Conservation (phyloP, 495 filamentous ascomycete genomes). For the Tetracladium marchalianum region DNA sequence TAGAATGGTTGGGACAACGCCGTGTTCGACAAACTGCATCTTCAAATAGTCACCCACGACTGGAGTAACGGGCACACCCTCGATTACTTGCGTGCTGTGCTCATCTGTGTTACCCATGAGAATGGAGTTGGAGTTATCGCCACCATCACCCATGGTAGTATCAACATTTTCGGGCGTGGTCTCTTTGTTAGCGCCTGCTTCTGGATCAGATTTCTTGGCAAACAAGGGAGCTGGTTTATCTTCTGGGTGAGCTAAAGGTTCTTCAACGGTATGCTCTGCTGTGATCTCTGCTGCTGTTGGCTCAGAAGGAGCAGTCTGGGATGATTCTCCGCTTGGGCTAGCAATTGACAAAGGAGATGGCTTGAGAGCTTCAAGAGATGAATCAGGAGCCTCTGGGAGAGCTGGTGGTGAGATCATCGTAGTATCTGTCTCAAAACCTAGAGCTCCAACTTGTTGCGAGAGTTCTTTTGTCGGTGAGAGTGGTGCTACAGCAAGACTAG, state of each 20-base stretch:
- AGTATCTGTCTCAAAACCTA: conserved; percentile 13
- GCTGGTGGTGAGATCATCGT: conserved; percentile 13
- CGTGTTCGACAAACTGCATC: conserved; percentile 90
- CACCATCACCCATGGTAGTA: conserved; percentile 20
- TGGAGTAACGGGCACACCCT: conserved; percentile 40
- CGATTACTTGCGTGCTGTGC: conserved; percentile 11
- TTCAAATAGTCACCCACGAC: conserved; percentile 98
- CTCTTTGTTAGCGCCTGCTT: background rate
- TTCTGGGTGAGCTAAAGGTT: conserved; percentile 46
- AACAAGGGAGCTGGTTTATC: conserved; percentile 65
- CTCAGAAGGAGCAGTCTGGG: background rate
- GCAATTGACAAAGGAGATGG: background rate
- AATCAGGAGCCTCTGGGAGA: background rate
- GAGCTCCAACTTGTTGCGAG: conserved; percentile 10
- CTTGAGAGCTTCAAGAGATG: background rate
- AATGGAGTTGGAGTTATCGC: conserved; percentile 17
- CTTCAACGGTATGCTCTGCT: conserved; percentile 2
- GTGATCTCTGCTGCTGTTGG: background rate
- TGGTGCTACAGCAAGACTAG: conserved; percentile 36
- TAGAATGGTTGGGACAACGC: conserved; percentile 90
- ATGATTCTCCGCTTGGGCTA: background rate
- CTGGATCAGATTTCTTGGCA: conserved; percentile 17
- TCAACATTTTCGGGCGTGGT: conserved; percentile 15
- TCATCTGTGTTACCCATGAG: conserved; percentile 19
- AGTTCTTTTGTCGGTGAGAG: conserved; percentile 38